These are phyloP conservation scores for Flaveria sonorensis DNA, from an alignment of 129 eudicot genomes.

Conservation along the genomic window DNA sequence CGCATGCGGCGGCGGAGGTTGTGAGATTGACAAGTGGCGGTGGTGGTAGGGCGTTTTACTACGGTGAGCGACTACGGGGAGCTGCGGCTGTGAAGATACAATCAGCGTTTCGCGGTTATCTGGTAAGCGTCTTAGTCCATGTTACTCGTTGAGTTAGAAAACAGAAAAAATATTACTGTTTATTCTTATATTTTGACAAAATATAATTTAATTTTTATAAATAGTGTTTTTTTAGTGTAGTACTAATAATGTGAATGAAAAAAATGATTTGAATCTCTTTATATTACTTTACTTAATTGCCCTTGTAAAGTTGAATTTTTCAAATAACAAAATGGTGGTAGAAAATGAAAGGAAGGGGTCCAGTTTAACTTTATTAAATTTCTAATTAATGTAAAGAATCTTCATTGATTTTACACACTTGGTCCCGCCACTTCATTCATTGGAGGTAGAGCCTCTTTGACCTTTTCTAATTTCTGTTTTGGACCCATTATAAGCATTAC, in stretches of 20 bases:
- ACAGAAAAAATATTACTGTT: too few species aligned
- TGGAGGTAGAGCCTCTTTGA: constrained; percentile 32
- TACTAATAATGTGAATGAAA: too few species aligned
- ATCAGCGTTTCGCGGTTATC: constrained; percentile 86
- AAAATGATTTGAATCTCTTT: too few species aligned
- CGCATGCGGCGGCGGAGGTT: constrained; percentile 96
- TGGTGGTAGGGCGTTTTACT: constrained; percentile 35
- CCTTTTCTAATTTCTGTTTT: constrained; percentile 25
- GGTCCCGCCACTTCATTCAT: constrained; percentile 42
- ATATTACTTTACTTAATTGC: constrained; percentile 2
- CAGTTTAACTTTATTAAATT: constrained; percentile 1
- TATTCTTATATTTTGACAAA: too few species aligned
- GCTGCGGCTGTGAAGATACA: constrained; percentile 85
- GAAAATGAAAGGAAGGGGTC: constrained; percentile 9
- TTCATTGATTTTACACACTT: constrained; percentile 24
- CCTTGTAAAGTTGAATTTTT: constrained; percentile 16
- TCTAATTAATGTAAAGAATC: constrained; percentile 16
- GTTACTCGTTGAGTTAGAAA: too few species aligned
- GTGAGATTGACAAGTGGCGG: constrained; percentile 70
- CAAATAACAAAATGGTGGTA: not conserved
- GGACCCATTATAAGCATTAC: constrained; percentile 27
- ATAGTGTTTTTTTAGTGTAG: too few species aligned
- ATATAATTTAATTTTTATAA: too few species aligned
- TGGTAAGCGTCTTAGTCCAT: constrained; percentile 48
- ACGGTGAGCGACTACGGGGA: constrained; percentile 42